A percentile compares a stretch with the other conserved stretches of the same genome.
Evolutionary conservation across 2,329 filamentous ascomycete genomes (phyloP).

Genomic region (Trichoderma arundinaceum): DNA sequence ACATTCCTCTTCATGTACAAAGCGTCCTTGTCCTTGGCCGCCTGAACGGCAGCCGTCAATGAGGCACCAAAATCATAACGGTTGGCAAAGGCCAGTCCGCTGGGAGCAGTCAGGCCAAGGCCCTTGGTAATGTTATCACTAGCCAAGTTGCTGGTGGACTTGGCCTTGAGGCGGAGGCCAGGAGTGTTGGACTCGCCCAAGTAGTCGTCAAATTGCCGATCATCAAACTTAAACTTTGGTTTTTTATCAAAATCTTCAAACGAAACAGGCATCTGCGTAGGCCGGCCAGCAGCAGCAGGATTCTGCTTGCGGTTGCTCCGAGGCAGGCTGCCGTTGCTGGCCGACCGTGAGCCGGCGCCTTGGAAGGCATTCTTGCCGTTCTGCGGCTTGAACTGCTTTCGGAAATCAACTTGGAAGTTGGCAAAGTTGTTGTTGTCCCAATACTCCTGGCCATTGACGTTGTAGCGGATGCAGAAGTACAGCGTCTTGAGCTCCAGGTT

Average conservation of each 20-base stretch:
- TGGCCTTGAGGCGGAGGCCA: constrained; percentile 72
- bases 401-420: constrained; percentile 96
- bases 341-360: constrained; percentile 56
- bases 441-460: constrained; percentile 79
- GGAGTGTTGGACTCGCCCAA: constrained; percentile 64
- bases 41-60: constrained; percentile 78
- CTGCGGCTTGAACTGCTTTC: constrained; percentile 72
- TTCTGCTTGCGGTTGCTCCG: constrained; percentile 66
- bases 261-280: constrained; percentile 61
- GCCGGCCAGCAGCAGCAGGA: constrained; percentile 51
- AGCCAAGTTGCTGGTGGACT: constrained; percentile 66
- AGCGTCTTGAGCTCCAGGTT: constrained; percentile 93
- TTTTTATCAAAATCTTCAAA: constrained; percentile 75
- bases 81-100: constrained; percentile 81
- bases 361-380: constrained; percentile 62
- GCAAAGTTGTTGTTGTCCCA: constrained; percentile 91
- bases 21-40: constrained; percentile 65
- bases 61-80: constrained; percentile 98
- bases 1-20: constrained; percentile 61
- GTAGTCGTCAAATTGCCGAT: constrained; percentile 65
- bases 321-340: constrained; percentile 64
- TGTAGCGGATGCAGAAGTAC: constrained; percentile 89
- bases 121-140: constrained; percentile 63
- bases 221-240: constrained; percentile 63
- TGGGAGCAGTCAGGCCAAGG: constrained; percentile 58